Base-by-base conservation (phyloP, 176 grass and related monocot genomes). In the Saccharum spontaneum region DNA sequence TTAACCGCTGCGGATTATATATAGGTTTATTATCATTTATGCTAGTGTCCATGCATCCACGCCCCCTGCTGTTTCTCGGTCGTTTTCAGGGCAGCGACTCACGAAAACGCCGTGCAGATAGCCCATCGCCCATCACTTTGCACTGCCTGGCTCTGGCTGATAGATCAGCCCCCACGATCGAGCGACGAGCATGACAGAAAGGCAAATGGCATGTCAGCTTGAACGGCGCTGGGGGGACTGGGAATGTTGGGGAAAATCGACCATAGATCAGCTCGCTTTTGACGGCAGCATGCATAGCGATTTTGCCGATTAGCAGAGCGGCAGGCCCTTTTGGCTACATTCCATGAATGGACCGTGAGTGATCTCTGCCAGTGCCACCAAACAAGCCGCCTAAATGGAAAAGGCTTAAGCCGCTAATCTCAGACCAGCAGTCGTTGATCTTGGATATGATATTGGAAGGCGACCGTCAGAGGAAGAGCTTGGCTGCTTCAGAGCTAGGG, bases 31-130 rank as follows among this genome's bases (percentile, higher is more conserved):
- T 52, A 49, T 48, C 43, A 41, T 41, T 41, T 17, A 54, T n/a
- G 54, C 54, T 59, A 59, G 54, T 59, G 54, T 1, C 54, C 54
- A 59, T 59, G 54, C 54, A n/a, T n/a, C 54, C 20, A 59, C 20
- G 20, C 54, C 18, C 18, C 54, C 54, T 59, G 54, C 54, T 59
- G 85, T 41, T 87, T 76, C 45, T 10, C 8, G 1, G 71, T 87
- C 79, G 38, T 76, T 87, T 76, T 87, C 86, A 22, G 40, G 48
- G 48, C 48, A 52, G 48, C 48, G 48, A 52, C 48, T 52, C 48
- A 52, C 15, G 48, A 4, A 46, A 52, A 5, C 20, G 55, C n/a
- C 76, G 40, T 39, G 60, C 76, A 15, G 84, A 73, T 71, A 10
- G 54, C 67, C 31, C 68, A 6, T 71, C 67, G n/a, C 15, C 16